Evolutionary conservation across 768 basidiomycete species (phyloP).

Genomic region (Candolleomyces efflorescens): DNA sequence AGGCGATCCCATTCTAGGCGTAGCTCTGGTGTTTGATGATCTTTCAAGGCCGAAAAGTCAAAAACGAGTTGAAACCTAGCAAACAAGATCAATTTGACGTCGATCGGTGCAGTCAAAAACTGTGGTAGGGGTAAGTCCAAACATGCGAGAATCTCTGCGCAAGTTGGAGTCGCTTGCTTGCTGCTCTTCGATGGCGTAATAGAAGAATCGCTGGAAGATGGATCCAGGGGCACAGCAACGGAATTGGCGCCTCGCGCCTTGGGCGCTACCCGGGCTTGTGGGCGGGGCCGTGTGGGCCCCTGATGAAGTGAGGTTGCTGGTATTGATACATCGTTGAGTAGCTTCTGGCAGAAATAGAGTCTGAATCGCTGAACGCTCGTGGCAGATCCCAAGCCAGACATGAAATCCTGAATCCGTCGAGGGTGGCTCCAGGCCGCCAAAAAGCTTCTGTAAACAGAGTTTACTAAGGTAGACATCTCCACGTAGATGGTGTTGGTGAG

Average conservation of each 20-base stretch:
- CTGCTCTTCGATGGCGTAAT: not conserved
- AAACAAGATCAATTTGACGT: not conserved
- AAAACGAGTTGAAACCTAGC: conserved; percentile 4
- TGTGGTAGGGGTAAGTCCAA: not conserved
- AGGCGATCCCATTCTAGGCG: conserved; percentile 6
- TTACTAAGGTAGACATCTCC: conserved; percentile 31
- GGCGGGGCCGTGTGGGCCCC: conserved; percentile 1
- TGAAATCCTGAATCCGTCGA: conserved; percentile 22
- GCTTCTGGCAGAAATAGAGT: conserved; percentile 35
- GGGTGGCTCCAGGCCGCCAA: conserved; percentile 18
- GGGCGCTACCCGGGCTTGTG: conserved; percentile 4
- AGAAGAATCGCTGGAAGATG: not conserved
- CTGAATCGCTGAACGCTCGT: conserved; percentile 34
- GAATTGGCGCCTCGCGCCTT: not conserved
- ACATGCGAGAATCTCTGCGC: not conserved
- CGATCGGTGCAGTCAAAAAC: not conserved
- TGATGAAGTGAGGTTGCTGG: not conserved
- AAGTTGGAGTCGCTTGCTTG: not conserved
- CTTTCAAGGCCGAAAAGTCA: not conserved
- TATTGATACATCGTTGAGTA: conserved; percentile 16
- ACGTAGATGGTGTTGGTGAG: conserved; percentile 32
- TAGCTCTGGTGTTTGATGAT: not conserved
- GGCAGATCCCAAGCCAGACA: conserved; percentile 30
- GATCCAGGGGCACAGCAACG: not conserved
- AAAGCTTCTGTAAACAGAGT: conserved; percentile 32